Percentiles rank a stretch among this genome's conserved stretches.
Conservation (phyloP, 2,329 filamentous ascomycete genomes). For the Sclerotiophoma versabilis region DNA sequence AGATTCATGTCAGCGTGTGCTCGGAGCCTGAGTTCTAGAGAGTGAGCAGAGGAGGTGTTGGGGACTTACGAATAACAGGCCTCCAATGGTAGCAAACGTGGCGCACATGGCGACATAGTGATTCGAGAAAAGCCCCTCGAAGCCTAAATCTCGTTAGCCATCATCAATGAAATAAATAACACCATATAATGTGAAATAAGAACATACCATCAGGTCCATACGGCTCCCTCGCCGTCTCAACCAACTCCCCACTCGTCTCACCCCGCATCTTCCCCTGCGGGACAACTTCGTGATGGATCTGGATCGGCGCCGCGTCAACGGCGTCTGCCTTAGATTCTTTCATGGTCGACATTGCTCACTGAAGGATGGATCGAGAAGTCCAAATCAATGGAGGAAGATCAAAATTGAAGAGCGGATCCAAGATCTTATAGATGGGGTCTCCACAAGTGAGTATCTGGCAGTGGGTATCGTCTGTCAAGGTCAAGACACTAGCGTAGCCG, state of each 20-base stretch:
- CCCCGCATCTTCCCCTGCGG: slow-evolving; percentile 19
- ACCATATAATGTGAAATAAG: background rate
- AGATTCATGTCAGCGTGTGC: background rate
- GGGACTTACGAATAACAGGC: slow-evolving; percentile 53
- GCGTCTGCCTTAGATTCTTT: slow-evolving; percentile 24
- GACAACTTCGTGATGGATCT: slow-evolving; percentile 32
- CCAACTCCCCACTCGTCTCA: background rate
- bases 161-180: background rate
- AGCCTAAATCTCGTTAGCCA: slow-evolving; percentile 40
- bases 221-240: slow-evolving; percentile 30
- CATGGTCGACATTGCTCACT: slow-evolving; percentile 13
- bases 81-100: slow-evolving; percentile 59
- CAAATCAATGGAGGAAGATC: slow-evolving; percentile 8
- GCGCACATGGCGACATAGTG: slow-evolving; percentile 61
- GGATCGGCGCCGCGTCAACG: slow-evolving; percentile 29
- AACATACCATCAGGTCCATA: slow-evolving; percentile 43
- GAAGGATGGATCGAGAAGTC: background rate
- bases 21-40: too few species aligned
- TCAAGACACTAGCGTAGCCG: background rate
- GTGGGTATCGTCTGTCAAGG: slow-evolving; percentile 3
- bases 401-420: background rate
- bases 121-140: slow-evolving; percentile 57
- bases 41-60: background rate
- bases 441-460: background rate
- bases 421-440: slow-evolving; percentile 2